Base-by-base conservation (phyloP, 257 asterid species). In the Phtheirospermum japonicum region DNA sequence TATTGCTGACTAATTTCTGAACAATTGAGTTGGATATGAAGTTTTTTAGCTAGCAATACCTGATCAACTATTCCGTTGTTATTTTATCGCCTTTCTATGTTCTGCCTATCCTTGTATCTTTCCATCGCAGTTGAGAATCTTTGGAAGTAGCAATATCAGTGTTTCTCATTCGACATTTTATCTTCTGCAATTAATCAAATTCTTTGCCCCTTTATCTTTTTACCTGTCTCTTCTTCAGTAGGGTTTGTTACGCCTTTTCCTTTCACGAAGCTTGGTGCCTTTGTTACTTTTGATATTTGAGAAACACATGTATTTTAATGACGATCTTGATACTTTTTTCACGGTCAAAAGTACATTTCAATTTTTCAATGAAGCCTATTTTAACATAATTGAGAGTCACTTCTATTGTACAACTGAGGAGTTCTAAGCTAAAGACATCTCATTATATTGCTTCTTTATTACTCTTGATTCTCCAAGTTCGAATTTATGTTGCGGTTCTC, bases 321-420 rank as follows among this genome's bases (percentile, higher is more conserved):
- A 37, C 43, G 30, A n/a, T 43, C 31, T 26, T 72, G 18, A 63
- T 54, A 43, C n/a, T 20, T 16, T 42, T 18, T 42, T 17, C 55
- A 19, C 16, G 19, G 63, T 57, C 46, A 23, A 36, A 52, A 26
- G 42, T 19, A 26, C 57, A 42, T 58, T 51, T 30, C 8, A 43
- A 33, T 11, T 33, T 62, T 37, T 18, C 20, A 13, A n/a, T 50
- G 39, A 32, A 39, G 67, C 58, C 30, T 67, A 11, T 39, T 49
- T 59, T 2, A 31, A 50, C 46, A 61, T 64, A 11, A 36, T 48
- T 46, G 50, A 31, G 14, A 11, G 13, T 40, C 48, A 40, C 48
- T 33, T 65, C 49, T 17, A 7, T 49, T 65, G 63, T 34, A 72
- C 9, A 61, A 57, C 60, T 11, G 57, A 31, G 72, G 16, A 30